phyloP scores from a whole-genome alignment of 306 rosid species.

The Casuarina equisetifolia region DNA sequence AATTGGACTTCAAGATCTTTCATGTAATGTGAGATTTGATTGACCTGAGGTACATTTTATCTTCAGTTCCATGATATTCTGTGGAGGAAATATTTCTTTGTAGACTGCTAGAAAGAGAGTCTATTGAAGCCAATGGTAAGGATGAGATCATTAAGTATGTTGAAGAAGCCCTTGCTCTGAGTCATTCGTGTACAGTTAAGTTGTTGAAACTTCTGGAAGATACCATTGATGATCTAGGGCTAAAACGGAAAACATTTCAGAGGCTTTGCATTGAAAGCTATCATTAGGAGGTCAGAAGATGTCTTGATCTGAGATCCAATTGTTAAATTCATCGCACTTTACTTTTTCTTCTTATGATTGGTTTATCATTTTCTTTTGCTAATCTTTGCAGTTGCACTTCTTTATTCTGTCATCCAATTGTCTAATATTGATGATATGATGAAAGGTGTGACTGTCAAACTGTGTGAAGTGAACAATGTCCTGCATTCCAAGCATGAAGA shows the following conservation, averaged over 20 bases:
- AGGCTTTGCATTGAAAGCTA: conserved; percentile 43
- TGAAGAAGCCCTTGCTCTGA: conserved; percentile 68
- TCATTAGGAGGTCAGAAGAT: conserved; percentile 70
- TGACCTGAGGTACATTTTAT: conserved; percentile 49
- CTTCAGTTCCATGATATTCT: conserved; percentile 65
- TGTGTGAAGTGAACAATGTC: conserved; percentile 51
- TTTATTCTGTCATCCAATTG: conserved; percentile 46
- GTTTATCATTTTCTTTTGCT: not conserved
- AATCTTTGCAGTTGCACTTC: conserved; percentile 15
- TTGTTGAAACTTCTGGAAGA: conserved; percentile 60
- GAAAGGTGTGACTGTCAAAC: conserved; percentile 64
- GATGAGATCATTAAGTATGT: conserved; percentile 45
- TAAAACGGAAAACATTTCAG: conserved; percentile 47
- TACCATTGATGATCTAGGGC: conserved; percentile 47
- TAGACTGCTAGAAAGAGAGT: conserved; percentile 70
- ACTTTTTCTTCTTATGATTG: conserved; percentile 6
- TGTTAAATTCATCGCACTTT: conserved; percentile 15
- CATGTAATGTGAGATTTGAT: conserved; percentile 17
- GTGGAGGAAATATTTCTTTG: conserved; percentile 83
- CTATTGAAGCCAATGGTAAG: conserved; percentile 45
- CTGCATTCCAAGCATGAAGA: conserved; percentile 70
- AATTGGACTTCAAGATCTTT: conserved; percentile 11
- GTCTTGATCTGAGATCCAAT: conserved; percentile 27
- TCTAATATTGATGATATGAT: conserved; percentile 80
- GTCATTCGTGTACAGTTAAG: conserved; percentile 55